Evolutionary conservation across 768 basidiomycete genomes (phyloP).

Genomic region (Termitomyces eurrhizus): DNA sequence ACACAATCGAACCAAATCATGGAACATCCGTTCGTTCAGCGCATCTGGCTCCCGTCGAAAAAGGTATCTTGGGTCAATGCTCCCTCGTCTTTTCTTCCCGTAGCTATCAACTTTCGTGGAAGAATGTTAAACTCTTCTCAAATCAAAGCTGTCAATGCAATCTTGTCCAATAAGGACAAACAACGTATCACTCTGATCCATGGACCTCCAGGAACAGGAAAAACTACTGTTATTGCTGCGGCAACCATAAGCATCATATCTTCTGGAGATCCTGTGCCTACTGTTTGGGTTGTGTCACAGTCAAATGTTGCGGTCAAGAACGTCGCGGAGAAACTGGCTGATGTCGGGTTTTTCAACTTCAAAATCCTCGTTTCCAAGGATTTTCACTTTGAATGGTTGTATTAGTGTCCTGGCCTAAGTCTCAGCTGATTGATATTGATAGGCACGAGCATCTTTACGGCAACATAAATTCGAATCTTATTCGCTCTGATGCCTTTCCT

Average conservation of each 20-base stretch:
- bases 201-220: constrained; percentile 63
- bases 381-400: constrained; percentile 63
- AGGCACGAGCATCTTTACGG: constrained; percentile 76
- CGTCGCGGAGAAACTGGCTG: constrained; percentile 66
- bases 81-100: background rate
- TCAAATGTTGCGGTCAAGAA: constrained; percentile 81
- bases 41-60: constrained; percentile 28
- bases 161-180: constrained; percentile 28
- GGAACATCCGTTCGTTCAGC: constrained; percentile 29
- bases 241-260: constrained; percentile 33
- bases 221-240: constrained; percentile 59
- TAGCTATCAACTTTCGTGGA: constrained; percentile 16
- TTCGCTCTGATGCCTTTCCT: constrained; percentile 37
- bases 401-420: background rate
- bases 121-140: constrained; percentile 34
- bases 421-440: background rate
- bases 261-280: constrained; percentile 18
- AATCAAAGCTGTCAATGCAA: constrained; percentile 26
- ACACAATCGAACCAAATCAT: constrained; percentile 23
- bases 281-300: constrained; percentile 67
- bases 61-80: constrained; percentile 11
- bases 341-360: constrained; percentile 43
- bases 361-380: constrained; percentile 61
- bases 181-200: constrained; percentile 33
- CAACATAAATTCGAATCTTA: constrained; percentile 41